Evolutionary conservation across 805 yeast species (phyloP), one percentile per base, ranked within the genome.

Genomic region (Pichia ethanolica): DNA sequence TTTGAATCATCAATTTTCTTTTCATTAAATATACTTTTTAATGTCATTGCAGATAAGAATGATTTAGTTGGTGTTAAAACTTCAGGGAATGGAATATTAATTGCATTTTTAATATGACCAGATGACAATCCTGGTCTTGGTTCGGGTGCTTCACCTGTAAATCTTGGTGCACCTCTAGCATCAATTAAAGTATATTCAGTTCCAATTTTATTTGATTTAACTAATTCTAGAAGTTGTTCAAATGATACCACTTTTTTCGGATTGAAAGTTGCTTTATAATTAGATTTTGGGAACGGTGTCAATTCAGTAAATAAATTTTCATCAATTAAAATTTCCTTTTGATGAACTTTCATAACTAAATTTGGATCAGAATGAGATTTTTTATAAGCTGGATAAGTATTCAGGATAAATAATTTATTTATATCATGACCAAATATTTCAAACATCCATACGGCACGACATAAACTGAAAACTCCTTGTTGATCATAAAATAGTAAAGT

Each of bases 401-500:
- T 85, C 54, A 91, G 73, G 43, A 91, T 61, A 54, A 71, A 75
- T 27, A 89, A 78, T 67, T 45, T 78, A 68, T 49, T 50, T 3
- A 53, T n/a, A 48, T 64, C 64, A 64, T 90, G 97, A 7, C 91
- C 91, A 64, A 86, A 88, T 0, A 85, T 71, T 36, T 81, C 75
- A 59, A 93, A 75, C 57, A 90, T 88, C 97, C 97, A 93, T 0
- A 89, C 90, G 14, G 86, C 95, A 56, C 99, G 75, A 37, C 97
- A 96, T 2, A 90, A 81, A 39, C 95, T 82, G 64, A 91, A 89
- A 54, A 86, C 82, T 2, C 96, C 96, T 44, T 77, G 75, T 55
- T 82, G 81, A 66, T 93, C 99, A 64, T 93, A 93, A 11, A 93
- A 79, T 10, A 93, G 83, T 38, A 93, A 62, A 12, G 71, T 68